Conservation (phyloP, 2,329 filamentous ascomycete species). For the Penicillium sp. region DNA sequence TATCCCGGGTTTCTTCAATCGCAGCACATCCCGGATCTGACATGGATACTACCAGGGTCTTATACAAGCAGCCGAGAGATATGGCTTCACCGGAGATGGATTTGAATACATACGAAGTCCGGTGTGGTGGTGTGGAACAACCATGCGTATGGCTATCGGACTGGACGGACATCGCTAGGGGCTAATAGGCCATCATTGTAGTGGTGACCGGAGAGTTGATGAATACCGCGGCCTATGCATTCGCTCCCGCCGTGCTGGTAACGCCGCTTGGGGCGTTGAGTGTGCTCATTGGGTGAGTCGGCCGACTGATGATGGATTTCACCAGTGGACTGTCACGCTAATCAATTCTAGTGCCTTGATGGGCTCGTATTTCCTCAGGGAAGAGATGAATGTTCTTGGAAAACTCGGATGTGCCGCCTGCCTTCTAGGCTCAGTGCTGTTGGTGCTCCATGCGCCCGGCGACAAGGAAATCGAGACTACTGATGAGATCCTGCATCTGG, state of each 20-base stretch:
- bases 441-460: constrained; percentile 92
- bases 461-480: constrained; percentile 89
- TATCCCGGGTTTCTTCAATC: not conserved
- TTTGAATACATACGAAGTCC: constrained; percentile 84
- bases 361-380: constrained; percentile 89
- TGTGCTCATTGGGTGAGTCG: constrained; percentile 74
- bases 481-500: constrained; percentile 84
- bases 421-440: constrained; percentile 91
- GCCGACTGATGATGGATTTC: not conserved
- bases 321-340: constrained; percentile 11
- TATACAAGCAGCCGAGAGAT: constrained; percentile 82
- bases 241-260: constrained; percentile 94
- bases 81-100: constrained; percentile 95
- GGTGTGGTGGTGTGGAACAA: constrained; percentile 92
- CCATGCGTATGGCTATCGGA: constrained; percentile 61
- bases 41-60: constrained; percentile 63
- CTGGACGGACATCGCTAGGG: constrained; percentile 22
- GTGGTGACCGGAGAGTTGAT: constrained; percentile 91
- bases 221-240: constrained; percentile 97
- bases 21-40: constrained; percentile 16
- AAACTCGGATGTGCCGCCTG: constrained; percentile 96
- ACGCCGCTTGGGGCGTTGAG: constrained; percentile 91
- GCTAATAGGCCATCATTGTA: constrained; percentile 39
- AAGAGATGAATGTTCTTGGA: constrained; percentile 84
- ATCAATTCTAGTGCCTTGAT: constrained; percentile 68